phyloP scores from a whole-genome alignment of 2,329 filamentous ascomycete species.

The Colletotrichum tropicale region DNA sequence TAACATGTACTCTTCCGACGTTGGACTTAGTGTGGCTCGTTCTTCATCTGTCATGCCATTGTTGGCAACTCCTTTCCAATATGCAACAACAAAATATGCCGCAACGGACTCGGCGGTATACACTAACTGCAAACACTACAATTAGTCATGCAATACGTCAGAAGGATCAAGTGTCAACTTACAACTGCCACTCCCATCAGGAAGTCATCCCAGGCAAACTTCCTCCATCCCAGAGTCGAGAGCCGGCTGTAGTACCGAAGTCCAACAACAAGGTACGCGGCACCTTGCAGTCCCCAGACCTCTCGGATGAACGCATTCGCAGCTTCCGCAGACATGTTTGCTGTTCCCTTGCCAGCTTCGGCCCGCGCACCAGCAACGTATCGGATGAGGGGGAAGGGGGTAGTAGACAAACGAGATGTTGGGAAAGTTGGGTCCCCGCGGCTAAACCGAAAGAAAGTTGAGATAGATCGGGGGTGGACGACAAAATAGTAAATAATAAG shows the following conservation, averaged over 20 bases:
- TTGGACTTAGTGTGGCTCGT: conserved; percentile 42
- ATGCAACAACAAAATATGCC: conserved; percentile 41
- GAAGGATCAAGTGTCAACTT: neutral
- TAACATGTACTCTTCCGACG: conserved; percentile 25
- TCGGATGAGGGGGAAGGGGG: neutral
- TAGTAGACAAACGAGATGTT: neutral
- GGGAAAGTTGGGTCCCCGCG: neutral
- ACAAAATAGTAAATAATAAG: neutral
- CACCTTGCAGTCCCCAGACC: conserved; percentile 19
- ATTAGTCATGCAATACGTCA: neutral
- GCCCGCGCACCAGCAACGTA: neutral
- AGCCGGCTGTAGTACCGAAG: conserved; percentile 16
- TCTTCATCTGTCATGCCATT: conserved; percentile 54
- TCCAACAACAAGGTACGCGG: conserved; percentile 12
- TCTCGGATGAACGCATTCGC: conserved; percentile 13
- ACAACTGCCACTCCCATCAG: conserved; percentile 15
- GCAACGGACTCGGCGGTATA: conserved; percentile 27
- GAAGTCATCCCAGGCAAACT: conserved; percentile 14
- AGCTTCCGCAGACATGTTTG: conserved; percentile 5
- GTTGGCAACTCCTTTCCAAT: conserved; percentile 49
- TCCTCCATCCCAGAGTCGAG: neutral
- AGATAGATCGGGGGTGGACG: neutral
- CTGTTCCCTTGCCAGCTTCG: neutral
- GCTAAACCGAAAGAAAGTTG: neutral
- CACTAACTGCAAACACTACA: neutral